These are phyloP conservation scores for Coleophoma cylindrospora DNA, from an alignment of 2,329 filamentous ascomycete genomes.

Conservation along the genomic window DNA sequence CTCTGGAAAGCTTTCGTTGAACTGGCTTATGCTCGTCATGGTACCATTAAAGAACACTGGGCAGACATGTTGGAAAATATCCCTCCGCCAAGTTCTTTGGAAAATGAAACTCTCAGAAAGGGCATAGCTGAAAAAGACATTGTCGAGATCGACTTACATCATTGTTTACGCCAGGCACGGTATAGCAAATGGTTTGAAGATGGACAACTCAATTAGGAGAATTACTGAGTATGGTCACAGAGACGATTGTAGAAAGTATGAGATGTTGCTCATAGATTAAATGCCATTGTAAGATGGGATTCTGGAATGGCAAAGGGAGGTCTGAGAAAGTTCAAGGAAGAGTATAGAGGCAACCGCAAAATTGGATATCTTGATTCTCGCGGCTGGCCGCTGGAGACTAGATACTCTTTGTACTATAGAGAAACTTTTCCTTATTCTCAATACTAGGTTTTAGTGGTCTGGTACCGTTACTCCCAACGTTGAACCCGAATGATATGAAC, in stretches of 20 bases:
- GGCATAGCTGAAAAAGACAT: background rate
- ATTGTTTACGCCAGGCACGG: background rate
- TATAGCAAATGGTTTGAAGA: conserved; percentile 3
- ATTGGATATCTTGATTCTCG: background rate
- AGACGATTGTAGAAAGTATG: too few relatives aligned
- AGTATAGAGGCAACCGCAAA: too few relatives aligned
- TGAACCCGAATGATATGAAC: background rate
- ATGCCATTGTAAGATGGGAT: too few relatives aligned
- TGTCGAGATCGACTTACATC: background rate
- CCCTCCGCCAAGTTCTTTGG: background rate
- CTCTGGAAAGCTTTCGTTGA: conserved; percentile 2
- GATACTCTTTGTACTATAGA: background rate
- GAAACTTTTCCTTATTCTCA: background rate
- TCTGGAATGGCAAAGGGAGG: too few relatives aligned
- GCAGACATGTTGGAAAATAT: background rate
- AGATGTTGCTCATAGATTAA: too few relatives aligned
- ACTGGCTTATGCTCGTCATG: background rate
- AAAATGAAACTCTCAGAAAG: background rate
- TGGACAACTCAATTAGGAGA: background rate
- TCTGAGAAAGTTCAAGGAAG: too few relatives aligned
- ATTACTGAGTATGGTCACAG: too few relatives aligned
- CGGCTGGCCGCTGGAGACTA: background rate
- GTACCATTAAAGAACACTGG: background rate
- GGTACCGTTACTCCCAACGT: background rate
- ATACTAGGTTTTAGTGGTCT: background rate